Percentiles rank a stretch among this genome's conserved stretches.
Evolutionary conservation across 2,329 filamentous ascomycete genomes (phyloP).

Genomic region (Elsinoe ampelina): DNA sequence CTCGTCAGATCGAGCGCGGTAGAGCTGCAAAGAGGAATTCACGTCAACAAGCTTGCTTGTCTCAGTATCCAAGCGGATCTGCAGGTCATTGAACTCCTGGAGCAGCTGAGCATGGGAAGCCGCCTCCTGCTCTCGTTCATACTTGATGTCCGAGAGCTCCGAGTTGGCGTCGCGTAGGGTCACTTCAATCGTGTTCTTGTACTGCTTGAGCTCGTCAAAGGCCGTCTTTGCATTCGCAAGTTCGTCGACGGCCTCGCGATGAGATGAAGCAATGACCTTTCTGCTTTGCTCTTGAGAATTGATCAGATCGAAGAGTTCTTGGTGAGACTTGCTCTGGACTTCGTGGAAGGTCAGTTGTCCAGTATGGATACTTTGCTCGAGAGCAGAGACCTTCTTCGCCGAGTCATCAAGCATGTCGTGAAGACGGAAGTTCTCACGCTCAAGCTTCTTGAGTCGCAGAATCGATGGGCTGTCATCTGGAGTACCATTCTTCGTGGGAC

Average conservation of each 20-base stretch:
- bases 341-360: slow-evolving; percentile 85
- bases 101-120: slow-evolving; percentile 81
- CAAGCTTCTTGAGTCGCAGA: slow-evolving; percentile 78
- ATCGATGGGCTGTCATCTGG: slow-evolving; percentile 70
- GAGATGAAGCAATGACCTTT: slow-evolving; percentile 67
- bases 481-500: slow-evolving; percentile 51
- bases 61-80: slow-evolving; percentile 86
- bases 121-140: slow-evolving; percentile 75
- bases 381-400: slow-evolving; percentile 75
- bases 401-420: slow-evolving; percentile 95
- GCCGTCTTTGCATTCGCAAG: slow-evolving; percentile 77
- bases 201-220: slow-evolving; percentile 77
- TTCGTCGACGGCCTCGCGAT: slow-evolving; percentile 78
- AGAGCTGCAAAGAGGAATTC: slow-evolving; percentile 71
- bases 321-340: slow-evolving; percentile 84
- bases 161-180: slow-evolving; percentile 76
- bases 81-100: slow-evolving; percentile 85
- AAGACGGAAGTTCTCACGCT: slow-evolving; percentile 80
- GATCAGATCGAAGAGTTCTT: slow-evolving; percentile 85
- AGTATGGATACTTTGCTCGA: slow-evolving; percentile 78
- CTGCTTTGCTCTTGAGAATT: slow-evolving; percentile 89
- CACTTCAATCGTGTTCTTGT: slow-evolving; percentile 69
- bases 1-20: slow-evolving; percentile 87
- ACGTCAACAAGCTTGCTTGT: slow-evolving; percentile 77
- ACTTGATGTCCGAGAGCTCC: slow-evolving; percentile 70